Evolutionary conservation across 345 rosid genomes (phyloP), one percentile per base, ranked within the genome.

Genomic region (Trapa incisa): DNA sequence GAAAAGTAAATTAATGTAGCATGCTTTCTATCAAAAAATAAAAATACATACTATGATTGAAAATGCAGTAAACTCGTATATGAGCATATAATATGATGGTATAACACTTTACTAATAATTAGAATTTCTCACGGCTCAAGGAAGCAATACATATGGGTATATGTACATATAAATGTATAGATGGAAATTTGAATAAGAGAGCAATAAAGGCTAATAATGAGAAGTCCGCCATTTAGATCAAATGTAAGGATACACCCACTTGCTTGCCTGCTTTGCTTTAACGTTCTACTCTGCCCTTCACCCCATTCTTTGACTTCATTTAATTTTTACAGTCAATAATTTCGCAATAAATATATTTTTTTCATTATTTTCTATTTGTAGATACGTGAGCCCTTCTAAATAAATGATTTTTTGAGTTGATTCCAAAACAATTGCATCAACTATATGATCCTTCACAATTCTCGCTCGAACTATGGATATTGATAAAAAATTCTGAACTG

Each of bases 261-360:
- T 29, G 17, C 22, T 15, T 58, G 63, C 63, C 63, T 58, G 15
- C 63, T 58, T 58, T 58, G 15, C 63, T 58, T 58, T 33, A 58
- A 58, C 35, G 63, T 35, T 32, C 33, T 58, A 32, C 37, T 32
- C 33, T 58, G 32, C 37, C 63, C 15, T 58, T 58, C 38, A 58
- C 63, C 63, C 63, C 35, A 9, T 32, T 58, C 63, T 58, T 58
- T 58, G 63, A 58, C 63, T 58, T 58, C 63, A 58, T 58, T 58
- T 58, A 58, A 58, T 58, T 58, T 22, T 58, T 45, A 35, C 63
- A 58, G 62, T 10, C 10, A 33, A 58, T 58, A 58, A 58, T 58
- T 2, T n/a, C 5, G 37, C 12, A 11, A 8, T 41, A 41, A 33
- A 32, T 58, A 4, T 57, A 7, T 6, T 57, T 22, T 22, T 22